These are phyloP conservation scores for Breynia disticha DNA, from an alignment of 441 rosid genomes.

Conservation along the genomic window DNA sequence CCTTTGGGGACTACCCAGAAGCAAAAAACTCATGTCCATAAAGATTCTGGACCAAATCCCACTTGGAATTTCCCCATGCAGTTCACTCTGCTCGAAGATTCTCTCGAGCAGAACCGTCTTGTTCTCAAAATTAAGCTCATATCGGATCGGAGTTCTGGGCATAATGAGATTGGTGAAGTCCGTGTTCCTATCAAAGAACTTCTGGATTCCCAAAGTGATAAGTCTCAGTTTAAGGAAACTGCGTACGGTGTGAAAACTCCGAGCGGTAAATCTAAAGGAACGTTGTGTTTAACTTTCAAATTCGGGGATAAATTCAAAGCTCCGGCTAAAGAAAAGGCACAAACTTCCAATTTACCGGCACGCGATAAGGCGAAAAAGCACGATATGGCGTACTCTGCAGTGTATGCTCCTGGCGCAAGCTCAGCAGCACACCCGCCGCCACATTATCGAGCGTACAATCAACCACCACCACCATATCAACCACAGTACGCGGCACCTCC, in stretches of 20 bases:
- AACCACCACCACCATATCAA: conserved; percentile 3
- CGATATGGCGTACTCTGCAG: conserved; percentile 25
- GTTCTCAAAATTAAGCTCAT: conserved; percentile 33
- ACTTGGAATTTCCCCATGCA: conserved; percentile 43
- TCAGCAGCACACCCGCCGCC: neutral
- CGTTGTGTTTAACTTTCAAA: conserved; percentile 34
- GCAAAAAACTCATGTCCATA: conserved; percentile 39
- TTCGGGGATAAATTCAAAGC: conserved; percentile 36
- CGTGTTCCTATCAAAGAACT: conserved; percentile 55
- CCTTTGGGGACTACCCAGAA: conserved; percentile 25
- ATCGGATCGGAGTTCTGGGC: conserved; percentile 44
- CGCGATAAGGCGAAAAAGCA: conserved; percentile 11
- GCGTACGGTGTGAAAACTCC: conserved; percentile 41
- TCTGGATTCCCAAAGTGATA: neutral
- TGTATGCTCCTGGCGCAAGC: conserved; percentile 10
- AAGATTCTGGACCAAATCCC: conserved; percentile 49
- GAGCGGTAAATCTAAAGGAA: conserved; percentile 50
- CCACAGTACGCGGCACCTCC: too few relatives aligned
- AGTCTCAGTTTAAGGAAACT: conserved; percentile 9
- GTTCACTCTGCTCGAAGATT: conserved; percentile 39
- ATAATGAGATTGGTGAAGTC: conserved; percentile 49
- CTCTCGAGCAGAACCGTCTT: conserved; percentile 36
- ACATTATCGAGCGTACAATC: neutral
- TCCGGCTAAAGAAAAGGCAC: conserved; percentile 8
- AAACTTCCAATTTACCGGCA: too few relatives aligned